Evolutionary conservation across 805 yeast species (phyloP), one percentile per base, ranked within the genome.

Genomic region (Isabelozyma pseudorhagii): DNA sequence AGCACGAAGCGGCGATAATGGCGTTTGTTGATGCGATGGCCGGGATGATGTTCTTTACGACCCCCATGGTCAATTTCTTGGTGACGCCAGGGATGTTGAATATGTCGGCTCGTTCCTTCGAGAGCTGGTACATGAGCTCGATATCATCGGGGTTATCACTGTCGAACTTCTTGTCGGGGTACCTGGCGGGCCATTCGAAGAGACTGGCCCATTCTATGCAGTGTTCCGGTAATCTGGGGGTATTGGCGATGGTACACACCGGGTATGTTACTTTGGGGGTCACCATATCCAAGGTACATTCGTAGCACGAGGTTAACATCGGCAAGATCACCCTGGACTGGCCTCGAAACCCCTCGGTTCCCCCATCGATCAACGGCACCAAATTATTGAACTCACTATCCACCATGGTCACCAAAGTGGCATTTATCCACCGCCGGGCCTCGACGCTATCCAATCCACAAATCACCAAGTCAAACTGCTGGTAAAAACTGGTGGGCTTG

Each of bases 1-100:
- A 87, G 63, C 96, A 88, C 5, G 90, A 78, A 0, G 94, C 96
- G 0, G 97, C 97, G 31, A 93, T 81, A 18, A 93, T 79, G 2
- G 98, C 96, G 64, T 94, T 93, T 0, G 97, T 92, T 1, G 96
- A 85, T 1, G 97, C 97, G 47, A 92, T 88, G 1, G 97, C 92
- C 0, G 99, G 99, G 8, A 93, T 87, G 51, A 93, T 92, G 59
- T 86, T 86, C 64, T 93, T 93, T 46, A 90, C 89, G 34, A 93
- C 96, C 0, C 98, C 98, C 46, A 89, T 75, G 0, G 94, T 84
- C 39, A 88, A 78, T 45, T 78, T 70, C 50, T 80, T 77, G 0
- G 93, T 87, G 9, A 93, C 89, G 0, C 93, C 92, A n/a, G 72
- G 75, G 43, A 93, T 93, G 1, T 79, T 78, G 62, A 84, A 90